Evolutionary conservation across 2,329 filamentous ascomycete species (phyloP).

Genomic region (Endocalyx cinctus): DNA sequence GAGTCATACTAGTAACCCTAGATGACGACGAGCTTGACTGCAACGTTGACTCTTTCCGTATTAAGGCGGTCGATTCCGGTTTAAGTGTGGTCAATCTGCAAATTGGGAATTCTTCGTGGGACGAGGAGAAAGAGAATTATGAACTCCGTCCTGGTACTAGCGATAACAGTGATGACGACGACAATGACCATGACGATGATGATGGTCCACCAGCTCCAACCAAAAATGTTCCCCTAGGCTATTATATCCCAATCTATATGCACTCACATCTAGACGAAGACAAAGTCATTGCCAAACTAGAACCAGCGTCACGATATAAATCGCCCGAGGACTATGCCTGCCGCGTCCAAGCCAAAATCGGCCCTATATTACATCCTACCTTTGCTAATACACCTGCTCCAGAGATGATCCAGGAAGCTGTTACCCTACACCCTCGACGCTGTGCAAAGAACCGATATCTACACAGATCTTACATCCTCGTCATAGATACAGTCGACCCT

Average conservation of each 20-base stretch:
- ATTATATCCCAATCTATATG: constrained; percentile 11
- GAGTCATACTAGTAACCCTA: no score
- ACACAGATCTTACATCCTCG: constrained; percentile 6
- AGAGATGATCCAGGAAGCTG: constrained; percentile 6
- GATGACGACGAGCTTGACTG: constrained; percentile 14
- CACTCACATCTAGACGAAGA: constrained; percentile 10
- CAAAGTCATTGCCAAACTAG: constrained; percentile 5
- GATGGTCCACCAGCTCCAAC: constrained; percentile 8
- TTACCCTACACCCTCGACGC: constrained; percentile 5
- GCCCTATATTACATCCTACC: no score
- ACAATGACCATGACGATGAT: no score
- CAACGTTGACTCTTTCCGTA: constrained; percentile 14
- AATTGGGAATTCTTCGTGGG: constrained; percentile 10
- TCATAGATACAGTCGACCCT: constrained; percentile 7
- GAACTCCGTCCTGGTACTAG: no score
- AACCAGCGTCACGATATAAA: constrained; percentile 5
- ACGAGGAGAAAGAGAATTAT: constrained; percentile 11
- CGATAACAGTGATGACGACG: no score
- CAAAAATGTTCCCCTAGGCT: constrained; percentile 10
- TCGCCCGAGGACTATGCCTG: constrained; percentile 6
- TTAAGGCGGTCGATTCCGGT: constrained; percentile 12
- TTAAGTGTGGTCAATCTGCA: constrained; percentile 13
- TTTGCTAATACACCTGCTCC: no score
- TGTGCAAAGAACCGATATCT: constrained; percentile 6
- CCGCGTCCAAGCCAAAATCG: constrained; percentile 9